Conservation (phyloP, 2,329 filamentous ascomycete genomes). For the Fusarium aywerte region DNA sequence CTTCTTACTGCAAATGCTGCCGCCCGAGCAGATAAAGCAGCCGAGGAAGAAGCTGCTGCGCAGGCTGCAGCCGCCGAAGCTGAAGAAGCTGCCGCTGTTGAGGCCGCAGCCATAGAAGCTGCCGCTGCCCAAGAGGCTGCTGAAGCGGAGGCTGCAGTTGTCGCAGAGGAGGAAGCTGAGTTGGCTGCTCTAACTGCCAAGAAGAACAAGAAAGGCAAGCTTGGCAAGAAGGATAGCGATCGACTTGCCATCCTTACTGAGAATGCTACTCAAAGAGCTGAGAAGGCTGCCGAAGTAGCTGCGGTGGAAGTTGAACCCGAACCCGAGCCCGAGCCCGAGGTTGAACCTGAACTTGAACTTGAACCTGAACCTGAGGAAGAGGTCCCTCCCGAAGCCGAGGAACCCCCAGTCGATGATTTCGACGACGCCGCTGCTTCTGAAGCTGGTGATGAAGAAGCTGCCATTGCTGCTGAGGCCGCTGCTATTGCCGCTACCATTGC, state of each 20-base stretch:
- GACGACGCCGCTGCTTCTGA: constrained; percentile 32
- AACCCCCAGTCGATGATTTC: constrained; percentile 15
- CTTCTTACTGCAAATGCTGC: constrained; percentile 49
- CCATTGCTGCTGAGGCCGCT: constrained; percentile 48
- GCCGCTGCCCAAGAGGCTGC: constrained; percentile 29
- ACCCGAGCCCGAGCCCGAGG: constrained; percentile 36
- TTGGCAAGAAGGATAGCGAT: constrained; percentile 46
- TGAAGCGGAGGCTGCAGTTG: constrained; percentile 31
- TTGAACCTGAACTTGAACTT: constrained; percentile 41
- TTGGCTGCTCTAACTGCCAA: constrained; percentile 49
- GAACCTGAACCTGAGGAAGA: constrained; percentile 45
- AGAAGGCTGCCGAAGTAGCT: constrained; percentile 28
- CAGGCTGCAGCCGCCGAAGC: constrained; percentile 33
- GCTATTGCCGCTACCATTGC: constrained; percentile 20
- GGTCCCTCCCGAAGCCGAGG: not conserved
- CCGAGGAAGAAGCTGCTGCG: constrained; percentile 35
- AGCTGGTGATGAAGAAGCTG: constrained; percentile 32
- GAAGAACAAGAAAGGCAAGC: constrained; percentile 49
- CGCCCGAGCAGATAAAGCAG: constrained; percentile 41
- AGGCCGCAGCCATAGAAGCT: constrained; percentile 25
- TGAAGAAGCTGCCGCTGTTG: constrained; percentile 28
- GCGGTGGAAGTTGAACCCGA: constrained; percentile 16
- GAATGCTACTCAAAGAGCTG: constrained; percentile 35
- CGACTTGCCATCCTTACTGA: constrained; percentile 45
- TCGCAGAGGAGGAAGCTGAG: constrained; percentile 43